A percentile compares a stretch with the other conserved stretches of the same genome.
These are phyloP conservation scores for Cardamine occulta DNA, from an alignment of 345 rosid species.

Conservation along the genomic window DNA sequence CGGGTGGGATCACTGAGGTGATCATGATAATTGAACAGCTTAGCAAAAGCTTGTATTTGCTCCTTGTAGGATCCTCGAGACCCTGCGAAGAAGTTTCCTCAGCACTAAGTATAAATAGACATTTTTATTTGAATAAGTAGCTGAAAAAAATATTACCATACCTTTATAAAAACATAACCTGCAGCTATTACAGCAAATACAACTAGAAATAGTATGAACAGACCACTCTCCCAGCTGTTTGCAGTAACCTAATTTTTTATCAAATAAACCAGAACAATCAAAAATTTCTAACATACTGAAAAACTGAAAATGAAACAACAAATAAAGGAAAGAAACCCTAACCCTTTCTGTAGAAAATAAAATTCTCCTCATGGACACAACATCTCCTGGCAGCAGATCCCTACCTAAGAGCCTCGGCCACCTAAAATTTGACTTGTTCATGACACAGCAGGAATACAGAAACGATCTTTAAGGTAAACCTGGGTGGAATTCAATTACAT, in stretches of 20 bases:
- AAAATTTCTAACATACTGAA: not conserved
- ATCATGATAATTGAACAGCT: conserved; percentile 95
- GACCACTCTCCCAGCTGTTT: conserved; percentile 99
- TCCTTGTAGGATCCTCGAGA: conserved; percentile 98
- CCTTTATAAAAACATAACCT: conserved; percentile 97
- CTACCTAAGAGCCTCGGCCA: conserved; percentile 91
- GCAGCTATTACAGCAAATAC: conserved; percentile 97
- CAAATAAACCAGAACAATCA: conserved; percentile 12
- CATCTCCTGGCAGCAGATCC: conserved; percentile 93
- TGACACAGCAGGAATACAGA: conserved; percentile 16
- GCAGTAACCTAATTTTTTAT: conserved; percentile 75
- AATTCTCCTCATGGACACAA: conserved; percentile 97
- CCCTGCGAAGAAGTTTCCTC: conserved; percentile 58
- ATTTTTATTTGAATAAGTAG: conserved; percentile 6
- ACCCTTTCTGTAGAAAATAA: conserved; percentile 99
- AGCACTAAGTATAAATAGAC: conserved; percentile 24
- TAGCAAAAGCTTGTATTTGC: conserved; percentile 94
- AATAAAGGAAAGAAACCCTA: conserved; percentile 26
- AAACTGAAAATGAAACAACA: conserved; percentile 13
- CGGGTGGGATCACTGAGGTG: conserved; percentile 98
- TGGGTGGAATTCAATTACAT: conserved; percentile 39
- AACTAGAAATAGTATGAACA: conserved; percentile 89
- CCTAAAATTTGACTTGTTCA: conserved; percentile 52
- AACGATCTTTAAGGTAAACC: conserved; percentile 1
- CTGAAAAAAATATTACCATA: conserved; percentile 36